Base-by-base conservation (phyloP, 345 rosid species). In the Gynandropsis gynandra region DNA sequence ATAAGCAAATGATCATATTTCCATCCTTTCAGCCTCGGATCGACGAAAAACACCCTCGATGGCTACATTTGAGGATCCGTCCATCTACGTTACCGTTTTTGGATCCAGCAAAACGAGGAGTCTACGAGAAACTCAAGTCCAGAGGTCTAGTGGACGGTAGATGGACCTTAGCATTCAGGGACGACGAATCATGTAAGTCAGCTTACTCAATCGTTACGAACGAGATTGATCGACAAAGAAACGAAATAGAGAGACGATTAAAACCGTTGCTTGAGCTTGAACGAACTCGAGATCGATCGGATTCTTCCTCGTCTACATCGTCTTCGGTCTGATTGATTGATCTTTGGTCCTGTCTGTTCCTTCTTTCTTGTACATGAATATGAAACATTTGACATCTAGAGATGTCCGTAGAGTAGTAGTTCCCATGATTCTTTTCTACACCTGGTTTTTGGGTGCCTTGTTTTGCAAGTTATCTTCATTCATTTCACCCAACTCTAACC, bases 91-190 rank as follows among this genome's bases (percentile, higher is more conserved):
- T 88, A 64, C 85, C 89, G 10, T 74, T 70, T 44, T 42, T 64
- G 56, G 86, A 82, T 68, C 76, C 90, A 48, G 62, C 73, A 39
- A 85, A 75, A 73, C 46, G 73, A 39, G 67, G 47, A 42, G 39
- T 58, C 21, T 56, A 54, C 37, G 71, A 70, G 37, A 81, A 67
- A 61, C 52, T 50, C 7, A 78, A 70, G 69, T 36, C 82, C n/a
- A 92, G 77, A 75, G 59, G 80, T 59, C 61, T 85, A 45, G 90
- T 87, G 13, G 97, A 93, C 44, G 99, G 99, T 42, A 81, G 88
- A 81, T 93, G 95, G 99, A 83, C 87, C 47, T 62, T 93, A 49
- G 94, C 99, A 52, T 93, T 93, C 73, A 70, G 78, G 61, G 83
- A 79, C 40, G 89, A 88, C 13, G 83, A 75, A 46, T 76, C 87